Evolutionary conservation across 176 grass and related monocot species (phyloP).

Genomic region (Cenchrus americanus): DNA sequence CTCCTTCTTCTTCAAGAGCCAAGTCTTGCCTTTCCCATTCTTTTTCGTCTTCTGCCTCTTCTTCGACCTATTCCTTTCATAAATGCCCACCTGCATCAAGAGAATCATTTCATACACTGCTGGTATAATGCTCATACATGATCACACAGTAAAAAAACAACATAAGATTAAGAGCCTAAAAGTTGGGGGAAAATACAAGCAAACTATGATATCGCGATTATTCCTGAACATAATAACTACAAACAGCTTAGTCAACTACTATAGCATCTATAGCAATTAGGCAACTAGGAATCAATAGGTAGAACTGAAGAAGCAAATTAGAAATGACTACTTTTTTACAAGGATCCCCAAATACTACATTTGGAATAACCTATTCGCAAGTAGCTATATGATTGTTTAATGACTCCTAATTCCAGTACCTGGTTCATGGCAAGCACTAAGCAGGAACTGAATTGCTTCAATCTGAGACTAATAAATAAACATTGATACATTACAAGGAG

Average conservation of each 20-base stretch:
- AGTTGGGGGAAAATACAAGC: background rate
- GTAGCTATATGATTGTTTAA: too few relatives aligned
- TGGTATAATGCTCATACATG: background rate
- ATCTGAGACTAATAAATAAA: background rate
- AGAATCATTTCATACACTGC: slow-evolving; percentile 14
- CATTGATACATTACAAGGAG: background rate
- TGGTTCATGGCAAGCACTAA: too few relatives aligned
- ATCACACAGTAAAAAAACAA: background rate
- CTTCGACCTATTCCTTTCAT: slow-evolving; percentile 72
- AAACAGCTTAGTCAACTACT: too few relatives aligned
- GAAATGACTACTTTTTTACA: background rate
- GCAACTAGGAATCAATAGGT: background rate
- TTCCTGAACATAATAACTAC: background rate
- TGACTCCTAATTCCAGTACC: too few relatives aligned
- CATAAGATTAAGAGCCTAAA: background rate
- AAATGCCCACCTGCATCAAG: slow-evolving; percentile 70
- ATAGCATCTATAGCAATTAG: background rate
- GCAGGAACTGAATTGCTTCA: background rate
- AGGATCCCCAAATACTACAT: background rate
- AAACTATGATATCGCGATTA: background rate
- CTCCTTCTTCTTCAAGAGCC: slow-evolving; percentile 89
- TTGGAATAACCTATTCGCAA: background rate
- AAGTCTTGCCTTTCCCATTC: slow-evolving; percentile 66
- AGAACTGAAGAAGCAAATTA: background rate
- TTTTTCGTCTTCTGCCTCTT: slow-evolving; percentile 82